A percentile compares a stretch with the other conserved stretches of the same genome.
These are phyloP conservation scores for Xylariaceae sp. DNA, from an alignment of 2,329 filamentous ascomycete species.

Conservation along the genomic window DNA sequence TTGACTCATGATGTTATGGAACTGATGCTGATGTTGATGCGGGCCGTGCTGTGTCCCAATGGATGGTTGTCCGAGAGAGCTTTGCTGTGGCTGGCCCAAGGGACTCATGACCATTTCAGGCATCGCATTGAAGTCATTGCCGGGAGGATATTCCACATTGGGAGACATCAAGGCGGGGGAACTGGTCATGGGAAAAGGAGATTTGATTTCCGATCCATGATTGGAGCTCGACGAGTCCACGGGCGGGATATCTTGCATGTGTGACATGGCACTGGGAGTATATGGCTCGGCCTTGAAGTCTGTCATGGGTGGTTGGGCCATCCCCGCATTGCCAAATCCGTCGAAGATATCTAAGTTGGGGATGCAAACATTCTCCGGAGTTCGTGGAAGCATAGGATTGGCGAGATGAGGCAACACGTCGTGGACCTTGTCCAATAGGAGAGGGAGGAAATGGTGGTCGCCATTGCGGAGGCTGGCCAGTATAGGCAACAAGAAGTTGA, in stretches of 20 bases:
- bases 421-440: slow-evolving; percentile 71
- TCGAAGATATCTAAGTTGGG: slow-evolving; percentile 59
- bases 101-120: slow-evolving; percentile 53
- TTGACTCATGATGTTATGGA: slow-evolving; percentile 29
- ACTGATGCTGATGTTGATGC: slow-evolving; percentile 24
- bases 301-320: slow-evolving; percentile 50
- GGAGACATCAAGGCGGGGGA: slow-evolving; percentile 54
- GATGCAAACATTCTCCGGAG: slow-evolving; percentile 49
- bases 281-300: slow-evolving; percentile 43
- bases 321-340: slow-evolving; percentile 60
- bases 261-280: slow-evolving; percentile 34
- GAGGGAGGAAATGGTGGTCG: slow-evolving; percentile 70
- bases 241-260: slow-evolving; percentile 37
- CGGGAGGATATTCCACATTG: slow-evolving; percentile 44
- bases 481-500: slow-evolving; percentile 65
- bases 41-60: slow-evolving; percentile 31
- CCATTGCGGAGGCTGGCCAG: slow-evolving; percentile 70
- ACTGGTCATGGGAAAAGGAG: slow-evolving; percentile 44
- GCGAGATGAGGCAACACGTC: slow-evolving; percentile 63
- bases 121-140: slow-evolving; percentile 46
- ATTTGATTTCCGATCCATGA: slow-evolving; percentile 41
- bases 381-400: slow-evolving; percentile 57
- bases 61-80: slow-evolving; percentile 31
- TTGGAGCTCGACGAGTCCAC: slow-evolving; percentile 37
- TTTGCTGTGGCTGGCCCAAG: slow-evolving; percentile 36